A percentile compares a stretch with the other conserved stretches of the same genome.
Evolutionary conservation across 495 filamentous ascomycete genomes (phyloP).

Genomic region (Articulospora tetracladia): DNA sequence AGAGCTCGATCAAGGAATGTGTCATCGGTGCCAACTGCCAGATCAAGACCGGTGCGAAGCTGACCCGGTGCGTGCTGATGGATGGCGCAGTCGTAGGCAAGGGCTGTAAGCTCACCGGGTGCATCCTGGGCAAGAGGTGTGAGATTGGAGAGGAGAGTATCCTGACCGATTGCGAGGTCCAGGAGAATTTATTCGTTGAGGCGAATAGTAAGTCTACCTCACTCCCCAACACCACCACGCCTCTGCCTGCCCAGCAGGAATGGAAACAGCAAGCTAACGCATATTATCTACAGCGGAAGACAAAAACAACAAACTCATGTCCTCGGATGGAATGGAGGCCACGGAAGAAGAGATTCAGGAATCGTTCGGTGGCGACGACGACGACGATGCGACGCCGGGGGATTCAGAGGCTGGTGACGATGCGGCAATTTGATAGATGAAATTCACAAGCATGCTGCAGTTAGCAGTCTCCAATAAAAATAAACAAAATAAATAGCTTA

Average conservation of each 20-base stretch:
- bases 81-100: slow-evolving; percentile 80
- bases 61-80: slow-evolving; percentile 84
- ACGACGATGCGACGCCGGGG: slow-evolving; percentile 30
- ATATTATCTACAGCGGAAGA: slow-evolving; percentile 55
- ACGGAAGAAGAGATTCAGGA: slow-evolving; percentile 46
- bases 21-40: slow-evolving; percentile 84
- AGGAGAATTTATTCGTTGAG: slow-evolving; percentile 79
- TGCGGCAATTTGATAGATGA: slow-evolving; percentile 5
- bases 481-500: too few relatives aligned
- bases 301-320: slow-evolving; percentile 83
- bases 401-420: slow-evolving; percentile 14
- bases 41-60: slow-evolving; percentile 73
- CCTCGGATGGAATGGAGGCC: slow-evolving; percentile 70
- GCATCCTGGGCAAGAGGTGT: slow-evolving; percentile 71
- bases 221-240: too few relatives aligned
- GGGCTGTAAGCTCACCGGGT: slow-evolving; percentile 72
- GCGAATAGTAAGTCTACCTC: slow-evolving; percentile 59
- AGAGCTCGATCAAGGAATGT: slow-evolving; percentile 79
- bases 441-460: too few relatives aligned
- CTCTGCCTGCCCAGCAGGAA: too few relatives aligned
- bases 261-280: slow-evolving; percentile 2
- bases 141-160: slow-evolving; percentile 71
- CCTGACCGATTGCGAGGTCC: slow-evolving; percentile 84
- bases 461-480: too few relatives aligned
- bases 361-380: slow-evolving; percentile 28